Evolutionary conservation across 2,329 filamentous ascomycete species (phyloP), one percentile per base, ranked within the genome.

Genomic region (Hirsutella minnesotensis): DNA sequence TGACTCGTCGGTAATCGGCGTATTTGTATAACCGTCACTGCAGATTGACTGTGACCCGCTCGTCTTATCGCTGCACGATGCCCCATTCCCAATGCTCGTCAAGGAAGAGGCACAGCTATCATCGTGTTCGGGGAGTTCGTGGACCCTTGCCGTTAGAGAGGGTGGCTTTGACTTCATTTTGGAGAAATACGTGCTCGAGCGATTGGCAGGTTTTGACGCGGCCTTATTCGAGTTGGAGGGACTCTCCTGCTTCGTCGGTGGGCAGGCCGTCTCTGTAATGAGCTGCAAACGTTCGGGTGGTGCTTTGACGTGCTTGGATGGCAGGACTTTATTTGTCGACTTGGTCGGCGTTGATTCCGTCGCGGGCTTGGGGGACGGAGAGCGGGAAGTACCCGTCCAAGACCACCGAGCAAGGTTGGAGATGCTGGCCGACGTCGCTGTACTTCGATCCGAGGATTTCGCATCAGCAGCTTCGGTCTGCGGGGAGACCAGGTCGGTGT

Each of bases 351-450:
- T 47, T 24, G 51, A 40, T 38, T 52, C 51, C 54, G 61, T 46
- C 47, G 49, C 45, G 50, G 56, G 51, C 47, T 64, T 52, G 35
- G 72, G 68, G 3, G 71, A 71, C 0, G 72, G 66, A 1, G 70
- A 71, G 15, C 68, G 63, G 29, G 73, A 73, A 31, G 63, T 56
- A 4, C 66, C 57, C 18, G 69, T 68, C 73, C 72, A 77, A 34
- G 71, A 69, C 41, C 68, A 66, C 47, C 64, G 68, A 9, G 72
- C 66, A 51, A 75, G 69, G 47, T 63, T 68, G 39, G 67, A 64
- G 49, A 77, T 67, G 34, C 68, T 72, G 41, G 66, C 65, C 5
- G 68, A 63, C 27, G 66, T 58, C 3, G 60, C 60, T 40, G 60
- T 60, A 19, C 18, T 16, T 38, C 60, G 60, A 38, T 68, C 62